A percentile compares a stretch with the other conserved stretches of the same genome.
Evolutionary conservation across 768 basidiomycete genomes (phyloP).

Genomic region (Hypholoma fasciculare): DNA sequence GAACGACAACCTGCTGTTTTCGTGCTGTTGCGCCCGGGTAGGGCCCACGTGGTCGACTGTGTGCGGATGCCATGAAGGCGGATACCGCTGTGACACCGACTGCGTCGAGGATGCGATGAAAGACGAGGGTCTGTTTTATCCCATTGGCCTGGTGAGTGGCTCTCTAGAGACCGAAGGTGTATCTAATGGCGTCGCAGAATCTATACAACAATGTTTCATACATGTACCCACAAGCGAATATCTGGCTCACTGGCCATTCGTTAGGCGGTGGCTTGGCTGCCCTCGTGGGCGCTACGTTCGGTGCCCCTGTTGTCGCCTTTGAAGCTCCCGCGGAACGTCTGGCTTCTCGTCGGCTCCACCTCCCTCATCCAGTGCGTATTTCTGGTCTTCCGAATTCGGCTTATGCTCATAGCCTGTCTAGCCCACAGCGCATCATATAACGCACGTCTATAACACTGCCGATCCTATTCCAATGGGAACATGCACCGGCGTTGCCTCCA

Average conservation of each 20-base stretch:
- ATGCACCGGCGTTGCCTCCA: slow-evolving; percentile 68
- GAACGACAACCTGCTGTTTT: slow-evolving; percentile 95
- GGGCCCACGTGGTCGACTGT: slow-evolving; percentile 93
- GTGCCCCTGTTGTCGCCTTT: slow-evolving; percentile 89
- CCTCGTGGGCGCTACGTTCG: slow-evolving; percentile 86
- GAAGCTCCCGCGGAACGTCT: slow-evolving; percentile 78
- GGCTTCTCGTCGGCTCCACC: slow-evolving; percentile 77
- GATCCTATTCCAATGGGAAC: slow-evolving; percentile 90
- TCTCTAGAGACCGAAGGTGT: background rate
- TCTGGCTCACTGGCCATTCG: slow-evolving; percentile 85
- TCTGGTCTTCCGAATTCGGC: background rate
- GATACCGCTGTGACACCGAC: slow-evolving; percentile 73
- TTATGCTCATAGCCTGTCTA: slow-evolving; percentile 23
- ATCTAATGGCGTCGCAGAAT: slow-evolving; percentile 52
- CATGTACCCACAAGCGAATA: slow-evolving; percentile 86
- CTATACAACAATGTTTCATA: slow-evolving; percentile 90
- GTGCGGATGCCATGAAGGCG: slow-evolving; percentile 80
- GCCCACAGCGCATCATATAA: slow-evolving; percentile 75
- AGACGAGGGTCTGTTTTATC: slow-evolving; percentile 87
- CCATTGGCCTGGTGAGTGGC: slow-evolving; percentile 73
- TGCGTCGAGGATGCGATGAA: slow-evolving; percentile 82
- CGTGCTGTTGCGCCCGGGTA: slow-evolving; percentile 95
- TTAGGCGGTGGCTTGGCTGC: slow-evolving; percentile 87
- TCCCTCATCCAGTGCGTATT: slow-evolving; percentile 75
- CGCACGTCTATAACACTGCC: slow-evolving; percentile 89